Base-by-base conservation (phyloP, 768 basidiomycete species). In the Grammothele lineata region DNA sequence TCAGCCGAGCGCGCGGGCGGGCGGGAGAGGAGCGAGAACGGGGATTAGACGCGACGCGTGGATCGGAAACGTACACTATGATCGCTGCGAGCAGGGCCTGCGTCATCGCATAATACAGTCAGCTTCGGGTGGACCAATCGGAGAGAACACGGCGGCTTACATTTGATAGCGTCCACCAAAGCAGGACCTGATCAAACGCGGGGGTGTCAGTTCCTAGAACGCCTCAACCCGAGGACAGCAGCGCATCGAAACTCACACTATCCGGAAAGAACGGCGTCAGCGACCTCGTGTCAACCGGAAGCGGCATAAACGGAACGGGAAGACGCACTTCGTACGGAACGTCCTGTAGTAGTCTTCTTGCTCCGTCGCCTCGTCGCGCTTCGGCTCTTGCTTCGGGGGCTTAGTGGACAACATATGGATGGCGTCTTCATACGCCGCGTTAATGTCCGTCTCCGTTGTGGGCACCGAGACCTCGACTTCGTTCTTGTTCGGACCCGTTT, bases 341-440 rank as follows among this genome's bases (percentile, higher is more conserved):
- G 76, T 78, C 54, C 86, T 74, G 63, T 94, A 94, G 66, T 87
- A 92, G 70, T 94, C 91, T 62, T 92, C 88, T 63, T 91, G 81
- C 53, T 74, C 59, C 3, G 85, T 87, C 49, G 68, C 62, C 24
- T 62, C 59, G 62, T 92, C 87, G 0, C 74, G 74, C 54, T 77
- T 85, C 22, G 68, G 59, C 25, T 86, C 85, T 40, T 67, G 77
- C 64, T 87, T 87, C 3, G 87, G 86, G 22, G 89, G 73, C 65
- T 93, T 92, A 10, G 79, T 79, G 14, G 77, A 75, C 41, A 98
- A 67, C 3, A 92, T 81, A 56, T 85, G 82, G 26, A 93, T 78
- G 3, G 95, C 96, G 54, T 94, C 91, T 52, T 95, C 90, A 60
- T 97, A 98, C 43, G 86, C 77, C 24, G 85, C 83, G 58, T 93